Base-by-base conservation (phyloP, 352 stramenopile genomes). In the Pythium pyrilobum region DNA sequence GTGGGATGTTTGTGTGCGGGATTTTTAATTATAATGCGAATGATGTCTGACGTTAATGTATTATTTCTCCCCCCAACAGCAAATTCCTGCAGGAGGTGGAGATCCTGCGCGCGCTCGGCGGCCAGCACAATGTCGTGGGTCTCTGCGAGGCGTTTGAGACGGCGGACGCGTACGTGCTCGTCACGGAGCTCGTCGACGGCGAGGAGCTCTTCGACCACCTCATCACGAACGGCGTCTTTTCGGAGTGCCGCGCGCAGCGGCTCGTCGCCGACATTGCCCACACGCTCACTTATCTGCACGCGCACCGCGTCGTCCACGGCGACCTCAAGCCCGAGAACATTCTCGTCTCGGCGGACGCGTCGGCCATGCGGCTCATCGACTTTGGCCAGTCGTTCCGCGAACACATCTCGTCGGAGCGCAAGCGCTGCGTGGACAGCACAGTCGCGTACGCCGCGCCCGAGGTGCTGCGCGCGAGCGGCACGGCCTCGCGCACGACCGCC, bases 331-430 rank as follows among this genome's bases (percentile, higher is more conserved):
- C 66, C 18, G 66, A 73, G 40, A 73, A 73, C 52, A 68, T 73
- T 42, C 33, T 72, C 10, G 48, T 71, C 31, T 18, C 44, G 21
- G 18, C 8, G 2, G 43, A 50, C 37, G 31, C 23, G 16, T 52
- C 34, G 2, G 36, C 36, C 9, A 51, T 98, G 11, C 74, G 74
- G 31, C 66, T 83, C 23, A 76, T 78, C 20, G 72, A 83, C 52
- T 83, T 83, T 57, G 72, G 72, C 8, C 69, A 98, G 21, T 80
- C 77, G n/a, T 69, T 69, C 42, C 61, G 56, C 13, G 55, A 57
- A n/a, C 38, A 62, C 36, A 46, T 48, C 11, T 21, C 33, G 20
- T 32, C n/a, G 15, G 58, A 71, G 37, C 58, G 62, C 27, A n/a
- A 16, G 38, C 61, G 56, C 5, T 62, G 36, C 21, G 21, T 61